phyloP scores from a whole-genome alignment of 345 rosid species.

The Cochlearia excelsa region DNA sequence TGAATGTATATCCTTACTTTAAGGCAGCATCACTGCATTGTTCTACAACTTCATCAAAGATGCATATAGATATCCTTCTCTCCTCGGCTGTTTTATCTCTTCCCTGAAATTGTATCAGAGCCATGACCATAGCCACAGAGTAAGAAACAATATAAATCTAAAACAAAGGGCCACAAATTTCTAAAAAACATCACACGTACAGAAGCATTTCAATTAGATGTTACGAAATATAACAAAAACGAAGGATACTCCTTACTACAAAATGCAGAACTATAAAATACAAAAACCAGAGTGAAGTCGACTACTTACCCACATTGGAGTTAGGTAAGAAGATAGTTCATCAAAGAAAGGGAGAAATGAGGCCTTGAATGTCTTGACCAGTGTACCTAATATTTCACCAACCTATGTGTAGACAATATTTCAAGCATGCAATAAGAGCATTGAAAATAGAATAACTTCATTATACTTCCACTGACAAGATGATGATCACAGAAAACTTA shows the following conservation, averaged over 20 bases:
- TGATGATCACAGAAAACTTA: constrained; percentile 38
- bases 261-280: neutral
- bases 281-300: constrained; percentile 19
- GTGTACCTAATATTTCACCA: constrained; percentile 96
- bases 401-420: constrained; percentile 52
- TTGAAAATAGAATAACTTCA: constrained; percentile 12
- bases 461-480: neutral
- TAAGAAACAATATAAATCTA: neutral
- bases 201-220: constrained; percentile 8
- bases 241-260: constrained; percentile 17
- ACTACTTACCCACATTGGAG: constrained; percentile 98
- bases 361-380: constrained; percentile 90
- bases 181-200: neutral
- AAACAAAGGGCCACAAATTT: neutral
- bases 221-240: neutral
- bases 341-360: constrained; percentile 93
- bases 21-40: constrained; percentile 94
- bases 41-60: constrained; percentile 98
- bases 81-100: constrained; percentile 98
- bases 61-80: constrained; percentile 99
- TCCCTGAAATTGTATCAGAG: constrained; percentile 49
- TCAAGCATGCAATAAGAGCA: neutral
- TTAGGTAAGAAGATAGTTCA: constrained; percentile 86
- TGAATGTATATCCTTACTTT: constrained; percentile 52
- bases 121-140: constrained; percentile 6